Evolutionary conservation across 2,329 filamentous ascomycete species (phyloP).

Genomic region (Talaromyces pinophilus): DNA sequence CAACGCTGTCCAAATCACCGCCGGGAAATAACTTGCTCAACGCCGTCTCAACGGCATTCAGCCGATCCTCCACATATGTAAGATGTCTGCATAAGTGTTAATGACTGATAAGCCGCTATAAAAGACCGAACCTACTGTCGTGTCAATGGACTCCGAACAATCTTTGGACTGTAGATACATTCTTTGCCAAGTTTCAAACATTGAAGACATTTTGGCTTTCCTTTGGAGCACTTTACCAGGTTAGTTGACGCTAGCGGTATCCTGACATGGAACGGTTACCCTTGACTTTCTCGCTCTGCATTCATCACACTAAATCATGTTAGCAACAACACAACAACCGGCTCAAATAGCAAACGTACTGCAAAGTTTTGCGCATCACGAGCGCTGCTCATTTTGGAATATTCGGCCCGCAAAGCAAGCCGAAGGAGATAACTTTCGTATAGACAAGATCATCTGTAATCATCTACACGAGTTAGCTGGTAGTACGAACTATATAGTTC

Average conservation of each 20-base stretch:
- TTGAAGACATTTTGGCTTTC: slow-evolving; percentile 42
- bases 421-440: slow-evolving; percentile 8
- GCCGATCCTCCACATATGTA: slow-evolving; percentile 44
- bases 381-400: slow-evolving; percentile 40
- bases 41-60: slow-evolving; percentile 43
- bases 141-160: slow-evolving; percentile 45
- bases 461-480: background rate
- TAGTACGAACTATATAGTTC: background rate
- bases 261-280: slow-evolving; percentile 28
- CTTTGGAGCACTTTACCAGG: slow-evolving; percentile 43
- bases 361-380: slow-evolving; percentile 45
- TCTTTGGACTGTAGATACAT: slow-evolving; percentile 47
- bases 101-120: background rate
- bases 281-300: slow-evolving; percentile 44
- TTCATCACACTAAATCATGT: slow-evolving; percentile 40
- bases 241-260: background rate
- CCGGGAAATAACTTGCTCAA: slow-evolving; percentile 42
- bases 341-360: slow-evolving; percentile 31
- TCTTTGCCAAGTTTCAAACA: slow-evolving; percentile 44
- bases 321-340: background rate
- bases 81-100: slow-evolving; percentile 34
- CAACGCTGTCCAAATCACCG: slow-evolving; percentile 43
- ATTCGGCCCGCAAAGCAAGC: slow-evolving; percentile 17
- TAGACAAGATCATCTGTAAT: slow-evolving; percentile 2
- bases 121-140: slow-evolving; percentile 38